Evolutionary conservation across 345 rosid species (phyloP).

Genomic region (Gossypium anomalum): DNA sequence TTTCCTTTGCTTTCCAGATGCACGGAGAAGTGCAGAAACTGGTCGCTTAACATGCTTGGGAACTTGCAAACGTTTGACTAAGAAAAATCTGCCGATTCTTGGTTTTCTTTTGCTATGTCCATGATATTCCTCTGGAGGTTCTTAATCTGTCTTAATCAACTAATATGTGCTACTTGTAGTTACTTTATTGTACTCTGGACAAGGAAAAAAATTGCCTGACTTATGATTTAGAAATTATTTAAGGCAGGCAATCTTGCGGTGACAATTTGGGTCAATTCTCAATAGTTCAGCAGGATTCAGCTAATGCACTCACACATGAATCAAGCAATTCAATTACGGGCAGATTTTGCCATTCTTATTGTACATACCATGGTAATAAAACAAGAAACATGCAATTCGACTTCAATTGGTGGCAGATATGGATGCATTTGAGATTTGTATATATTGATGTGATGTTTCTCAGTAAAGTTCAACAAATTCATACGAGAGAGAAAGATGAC

Average conservation of each 20-base stretch:
- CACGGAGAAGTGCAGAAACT: constrained; percentile 10
- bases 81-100: not conserved
- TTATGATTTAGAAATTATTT: not conserved
- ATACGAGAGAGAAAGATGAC: not conserved
- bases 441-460: not conserved
- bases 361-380: not conserved
- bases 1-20: not conserved
- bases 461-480: not conserved
- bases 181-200: not conserved
- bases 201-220: not conserved
- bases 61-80: not conserved
- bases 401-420: not conserved
- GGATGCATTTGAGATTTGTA: not conserved
- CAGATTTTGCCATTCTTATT: not conserved
- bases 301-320: not conserved
- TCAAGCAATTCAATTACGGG: not conserved
- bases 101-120: not conserved
- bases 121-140: not conserved
- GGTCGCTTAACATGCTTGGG: constrained; percentile 5
- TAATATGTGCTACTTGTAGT: not conserved
- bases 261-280: not conserved
- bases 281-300: not conserved
- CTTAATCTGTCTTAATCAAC: not conserved
- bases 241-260: not conserved
- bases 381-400: not conserved